Evolutionary conservation across 1,139 yeast genomes (phyloP).

Genomic region (Saccharomyces hybrid): DNA sequence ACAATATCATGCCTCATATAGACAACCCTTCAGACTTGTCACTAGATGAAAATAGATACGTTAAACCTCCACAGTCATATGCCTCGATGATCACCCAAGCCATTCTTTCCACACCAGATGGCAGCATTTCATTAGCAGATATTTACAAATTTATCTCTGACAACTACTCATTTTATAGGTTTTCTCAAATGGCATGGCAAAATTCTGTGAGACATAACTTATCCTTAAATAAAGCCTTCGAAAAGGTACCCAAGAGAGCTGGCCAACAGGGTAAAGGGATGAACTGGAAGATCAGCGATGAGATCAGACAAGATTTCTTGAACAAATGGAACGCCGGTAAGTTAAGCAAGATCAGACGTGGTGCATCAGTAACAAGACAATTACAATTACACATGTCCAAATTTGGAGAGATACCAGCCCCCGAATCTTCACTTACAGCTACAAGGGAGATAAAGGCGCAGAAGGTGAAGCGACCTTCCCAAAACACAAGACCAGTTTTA

Average conservation of each 20-base stretch:
- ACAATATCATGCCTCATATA: slow-evolving; percentile 31
- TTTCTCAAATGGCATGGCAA: slow-evolving; percentile 87
- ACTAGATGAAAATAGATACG: slow-evolving; percentile 64
- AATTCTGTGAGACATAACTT: slow-evolving; percentile 77
- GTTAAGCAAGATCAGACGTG: slow-evolving; percentile 62
- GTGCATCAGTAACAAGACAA: slow-evolving; percentile 72
- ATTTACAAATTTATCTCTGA: slow-evolving; percentile 83
- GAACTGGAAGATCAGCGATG: slow-evolving; percentile 93
- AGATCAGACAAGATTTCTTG: slow-evolving; percentile 74
- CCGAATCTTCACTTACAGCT: slow-evolving; percentile 45
- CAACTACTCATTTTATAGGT: slow-evolving; percentile 83
- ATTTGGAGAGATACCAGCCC: slow-evolving; percentile 29
- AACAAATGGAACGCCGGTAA: slow-evolving; percentile 69
- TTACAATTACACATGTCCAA: slow-evolving; percentile 65
- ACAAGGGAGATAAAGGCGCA: slow-evolving; percentile 8
- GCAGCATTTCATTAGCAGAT: slow-evolving; percentile 78
- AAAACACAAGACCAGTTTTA: neutral
- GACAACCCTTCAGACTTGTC: neutral
- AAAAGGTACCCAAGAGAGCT: slow-evolving; percentile 87
- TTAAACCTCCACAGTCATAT: slow-evolving; percentile 90
- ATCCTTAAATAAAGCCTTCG: slow-evolving; percentile 76
- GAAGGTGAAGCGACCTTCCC: slow-evolving; percentile 3
- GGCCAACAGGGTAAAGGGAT: slow-evolving; percentile 96
- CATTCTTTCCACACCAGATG: slow-evolving; percentile 75
- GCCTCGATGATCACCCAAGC: slow-evolving; percentile 98